A percentile compares a stretch with the other conserved stretches of the same genome.
Evolutionary conservation across 441 rosid species (phyloP).

Genomic region (Adansonia gregorii): DNA sequence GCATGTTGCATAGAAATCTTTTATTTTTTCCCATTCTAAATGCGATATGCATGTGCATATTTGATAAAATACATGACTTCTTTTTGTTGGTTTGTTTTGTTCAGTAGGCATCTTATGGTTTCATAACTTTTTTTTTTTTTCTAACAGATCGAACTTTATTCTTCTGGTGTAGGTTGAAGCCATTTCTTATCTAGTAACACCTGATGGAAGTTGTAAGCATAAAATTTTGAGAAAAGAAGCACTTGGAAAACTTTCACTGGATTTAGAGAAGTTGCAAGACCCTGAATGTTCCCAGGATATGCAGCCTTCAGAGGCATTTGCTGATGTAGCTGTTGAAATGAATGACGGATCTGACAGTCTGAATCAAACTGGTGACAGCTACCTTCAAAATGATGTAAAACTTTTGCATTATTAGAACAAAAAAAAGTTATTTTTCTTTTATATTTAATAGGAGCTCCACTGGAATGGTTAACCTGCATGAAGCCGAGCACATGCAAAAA

Average conservation of each 20-base stretch:
- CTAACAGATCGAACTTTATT: conserved; percentile 28
- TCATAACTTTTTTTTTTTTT: neutral
- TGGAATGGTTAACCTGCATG: conserved; percentile 11
- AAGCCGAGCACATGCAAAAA: neutral
- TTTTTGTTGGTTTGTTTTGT: conserved; percentile 1
- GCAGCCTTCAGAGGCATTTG: conserved; percentile 36
- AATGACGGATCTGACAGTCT: conserved; percentile 38
- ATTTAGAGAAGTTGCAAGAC: conserved; percentile 25
- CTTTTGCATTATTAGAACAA: conserved; percentile 15
- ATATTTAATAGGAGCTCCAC: neutral
- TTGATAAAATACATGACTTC: neutral
- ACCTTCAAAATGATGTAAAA: conserved; percentile 26
- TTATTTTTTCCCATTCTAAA: neutral
- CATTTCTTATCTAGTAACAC: conserved; percentile 56
- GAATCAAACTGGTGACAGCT: conserved; percentile 33
- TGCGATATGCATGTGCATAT: neutral
- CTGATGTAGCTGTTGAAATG: conserved; percentile 38
- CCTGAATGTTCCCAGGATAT: conserved; percentile 29
- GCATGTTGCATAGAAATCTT: neutral
- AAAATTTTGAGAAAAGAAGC: conserved; percentile 35
- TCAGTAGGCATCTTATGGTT: conserved; percentile 17
- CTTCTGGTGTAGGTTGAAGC: conserved; percentile 63
- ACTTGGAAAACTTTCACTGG: conserved; percentile 33
- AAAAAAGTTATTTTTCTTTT: neutral
- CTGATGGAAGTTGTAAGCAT: conserved; percentile 39